Evolutionary conservation across 1,139 yeast genomes (phyloP).

Genomic region (Zhuliangozyma parablackwelliae): DNA sequence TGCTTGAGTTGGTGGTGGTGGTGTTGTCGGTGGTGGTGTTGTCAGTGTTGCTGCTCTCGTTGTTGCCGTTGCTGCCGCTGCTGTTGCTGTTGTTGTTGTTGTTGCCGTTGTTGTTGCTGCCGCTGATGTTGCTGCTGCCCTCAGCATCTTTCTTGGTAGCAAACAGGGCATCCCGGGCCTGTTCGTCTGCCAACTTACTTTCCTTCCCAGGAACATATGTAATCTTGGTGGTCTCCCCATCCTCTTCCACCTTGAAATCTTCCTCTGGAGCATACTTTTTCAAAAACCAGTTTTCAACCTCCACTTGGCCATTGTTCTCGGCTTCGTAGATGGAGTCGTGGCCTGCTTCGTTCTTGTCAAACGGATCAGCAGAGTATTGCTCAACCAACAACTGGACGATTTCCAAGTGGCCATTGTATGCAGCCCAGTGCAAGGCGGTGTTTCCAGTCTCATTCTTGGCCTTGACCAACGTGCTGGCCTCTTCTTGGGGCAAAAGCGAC

Average conservation of each 20-base stretch:
- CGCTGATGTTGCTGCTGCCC: too few species aligned
- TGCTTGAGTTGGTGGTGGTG: not conserved
- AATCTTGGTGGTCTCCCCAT: slow-evolving; percentile 40
- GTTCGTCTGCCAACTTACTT: slow-evolving; percentile 43
- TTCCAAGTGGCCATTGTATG: slow-evolving; percentile 77
- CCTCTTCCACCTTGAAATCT: slow-evolving; percentile 36
- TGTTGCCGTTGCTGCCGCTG: not conserved
- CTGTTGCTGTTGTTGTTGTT: not conserved
- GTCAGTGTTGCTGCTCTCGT: too few species aligned
- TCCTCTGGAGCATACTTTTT: slow-evolving; percentile 71
- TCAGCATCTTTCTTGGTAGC: slow-evolving; percentile 3
- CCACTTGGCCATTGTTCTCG: slow-evolving; percentile 63
- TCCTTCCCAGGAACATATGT: slow-evolving; percentile 48
- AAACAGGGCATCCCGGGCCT: slow-evolving; percentile 28
- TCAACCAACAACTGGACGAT: slow-evolving; percentile 69
- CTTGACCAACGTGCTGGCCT: slow-evolving; percentile 47
- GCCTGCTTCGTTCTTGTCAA: slow-evolving; percentile 64
- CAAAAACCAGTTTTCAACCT: slow-evolving; percentile 68
- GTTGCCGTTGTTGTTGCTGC: too few species aligned
- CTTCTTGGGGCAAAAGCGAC: slow-evolving; percentile 40
- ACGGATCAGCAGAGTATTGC: slow-evolving; percentile 75
- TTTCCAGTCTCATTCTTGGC: slow-evolving; percentile 76
- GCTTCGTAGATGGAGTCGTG: slow-evolving; percentile 91
- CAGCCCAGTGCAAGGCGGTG: slow-evolving; percentile 95
- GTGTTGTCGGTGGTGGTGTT: too few species aligned